These are phyloP conservation scores for Aspergillus floridensis DNA, from an alignment of 2,329 filamentous ascomycete species.

Conservation along the genomic window DNA sequence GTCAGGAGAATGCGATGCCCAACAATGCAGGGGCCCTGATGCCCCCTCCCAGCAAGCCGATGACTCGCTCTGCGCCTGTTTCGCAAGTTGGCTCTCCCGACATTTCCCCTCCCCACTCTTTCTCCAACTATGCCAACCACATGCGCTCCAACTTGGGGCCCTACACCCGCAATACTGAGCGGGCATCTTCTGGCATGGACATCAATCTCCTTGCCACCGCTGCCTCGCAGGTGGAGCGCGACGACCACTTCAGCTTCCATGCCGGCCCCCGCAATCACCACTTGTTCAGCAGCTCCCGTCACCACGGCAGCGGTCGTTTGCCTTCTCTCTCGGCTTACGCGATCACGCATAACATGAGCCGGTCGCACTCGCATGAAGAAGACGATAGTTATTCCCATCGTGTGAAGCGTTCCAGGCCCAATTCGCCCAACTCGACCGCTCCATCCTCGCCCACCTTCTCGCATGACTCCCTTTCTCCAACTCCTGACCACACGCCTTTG, in stretches of 20 bases:
- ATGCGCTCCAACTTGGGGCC: slow-evolving; percentile 58
- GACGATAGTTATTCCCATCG: slow-evolving; percentile 71
- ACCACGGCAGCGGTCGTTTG: slow-evolving; percentile 55
- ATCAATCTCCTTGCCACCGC: slow-evolving; percentile 69
- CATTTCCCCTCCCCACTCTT: slow-evolving; percentile 90
- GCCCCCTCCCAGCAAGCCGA: slow-evolving; percentile 72
- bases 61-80: slow-evolving; percentile 82
- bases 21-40: slow-evolving; percentile 64
- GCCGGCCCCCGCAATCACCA: slow-evolving; percentile 48
- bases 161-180: slow-evolving; percentile 50
- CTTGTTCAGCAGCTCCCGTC: slow-evolving; percentile 46
- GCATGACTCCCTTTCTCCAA: slow-evolving; percentile 91
- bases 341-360: slow-evolving; percentile 79
- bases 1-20: slow-evolving; percentile 49
- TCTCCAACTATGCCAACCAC: slow-evolving; percentile 60
- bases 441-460: slow-evolving; percentile 96
- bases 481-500: slow-evolving; percentile 96
- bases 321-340: slow-evolving; percentile 76
- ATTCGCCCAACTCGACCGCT: slow-evolving; percentile 91
- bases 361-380: slow-evolving; percentile 77
- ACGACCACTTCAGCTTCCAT: slow-evolving; percentile 49
- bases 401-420: slow-evolving; percentile 85
- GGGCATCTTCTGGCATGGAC: slow-evolving; percentile 53
- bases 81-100: slow-evolving; percentile 91
- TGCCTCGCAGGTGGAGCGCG: slow-evolving; percentile 65